Evolutionary conservation across 2,329 filamentous ascomycete genomes (phyloP).

Genomic region (Aspergillus luchuensis): DNA sequence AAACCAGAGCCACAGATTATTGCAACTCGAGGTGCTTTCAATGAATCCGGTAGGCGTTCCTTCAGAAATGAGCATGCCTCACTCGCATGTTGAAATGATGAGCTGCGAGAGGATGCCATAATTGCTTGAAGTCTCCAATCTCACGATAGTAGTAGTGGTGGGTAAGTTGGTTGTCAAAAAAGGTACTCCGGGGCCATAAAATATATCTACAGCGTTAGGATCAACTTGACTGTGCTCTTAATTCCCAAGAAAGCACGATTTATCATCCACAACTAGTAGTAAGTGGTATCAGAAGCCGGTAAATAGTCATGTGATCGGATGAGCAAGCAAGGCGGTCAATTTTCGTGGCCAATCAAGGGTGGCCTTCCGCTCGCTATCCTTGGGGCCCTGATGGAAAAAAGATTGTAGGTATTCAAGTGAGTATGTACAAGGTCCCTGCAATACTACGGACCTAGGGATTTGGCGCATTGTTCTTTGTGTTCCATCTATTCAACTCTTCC

Average conservation of each 20-base stretch:
- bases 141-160: not conserved
- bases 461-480: not conserved
- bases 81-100: conserved; percentile 33
- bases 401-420: not conserved
- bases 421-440: too few relatives aligned
- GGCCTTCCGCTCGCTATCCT: not conserved
- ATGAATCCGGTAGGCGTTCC: conserved; percentile 49
- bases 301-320: not conserved
- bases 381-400: not conserved
- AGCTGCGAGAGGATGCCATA: not conserved
- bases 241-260: too few relatives aligned
- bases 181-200: too few relatives aligned
- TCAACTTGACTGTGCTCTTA: too few relatives aligned
- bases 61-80: conserved; percentile 57
- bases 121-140: not conserved
- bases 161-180: not conserved
- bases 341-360: not conserved
- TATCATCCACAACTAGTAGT: too few relatives aligned
- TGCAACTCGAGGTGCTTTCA: conserved; percentile 60
- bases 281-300: too few relatives aligned
- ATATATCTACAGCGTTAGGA: too few relatives aligned
- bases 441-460: not conserved
- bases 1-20: conserved; percentile 68
- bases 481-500: not conserved
- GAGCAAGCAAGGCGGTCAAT: not conserved